Evolutionary conservation across 164 flowering plant genomes (phyloP), one percentile per base, ranked within the genome.

Genomic region (Saururus chinensis): DNA sequence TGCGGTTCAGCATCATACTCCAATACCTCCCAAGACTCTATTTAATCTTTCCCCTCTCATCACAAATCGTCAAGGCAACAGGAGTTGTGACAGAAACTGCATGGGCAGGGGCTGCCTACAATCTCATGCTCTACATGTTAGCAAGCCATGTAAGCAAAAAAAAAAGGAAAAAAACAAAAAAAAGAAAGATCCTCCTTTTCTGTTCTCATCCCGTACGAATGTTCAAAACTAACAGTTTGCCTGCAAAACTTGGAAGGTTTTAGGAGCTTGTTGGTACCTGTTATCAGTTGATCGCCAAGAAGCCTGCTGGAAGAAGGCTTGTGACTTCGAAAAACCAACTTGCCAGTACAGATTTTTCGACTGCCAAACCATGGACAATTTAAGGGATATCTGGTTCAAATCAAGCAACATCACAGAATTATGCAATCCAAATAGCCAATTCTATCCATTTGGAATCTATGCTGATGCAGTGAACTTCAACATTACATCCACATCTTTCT

Each of bases 51-150:
- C 95, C 92, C 10, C 81, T 88, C 30, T 81, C 86, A 19, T 74
- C 80, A 16, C 77, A 85, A 76, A 82, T 85, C 30, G 72, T 78
- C 64, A 84, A 81, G 70, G 67, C 92, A 16, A 73, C 84, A 10
- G 96, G 96, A 7, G 85, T 84, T 57, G 73, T 88, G 66, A 75
- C 77, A 19, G 84, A 81, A 75, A 83, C 83, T 40, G 86, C 96
- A n/a, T 91, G 95, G 98, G 90, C 85, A 16, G 93, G 95, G 0
- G 98, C 95, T 16, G 93, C 87, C 20, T 88, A 84, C 64, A 84
- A 91, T 61, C 71, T 92, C 53, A 71, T 87, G 77, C 95, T 91
- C 30, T 91, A 71, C 61, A 79, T 88, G 82, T 30, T 91, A 72
- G 96, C 96, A 61, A 85, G 95, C 79, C 98, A 92, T 77, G 96